A percentile compares a stretch with the other conserved stretches of the same genome.
Conservation (phyloP, 2,329 filamentous ascomycete species). For the Arthrobotrys entomopaga region DNA sequence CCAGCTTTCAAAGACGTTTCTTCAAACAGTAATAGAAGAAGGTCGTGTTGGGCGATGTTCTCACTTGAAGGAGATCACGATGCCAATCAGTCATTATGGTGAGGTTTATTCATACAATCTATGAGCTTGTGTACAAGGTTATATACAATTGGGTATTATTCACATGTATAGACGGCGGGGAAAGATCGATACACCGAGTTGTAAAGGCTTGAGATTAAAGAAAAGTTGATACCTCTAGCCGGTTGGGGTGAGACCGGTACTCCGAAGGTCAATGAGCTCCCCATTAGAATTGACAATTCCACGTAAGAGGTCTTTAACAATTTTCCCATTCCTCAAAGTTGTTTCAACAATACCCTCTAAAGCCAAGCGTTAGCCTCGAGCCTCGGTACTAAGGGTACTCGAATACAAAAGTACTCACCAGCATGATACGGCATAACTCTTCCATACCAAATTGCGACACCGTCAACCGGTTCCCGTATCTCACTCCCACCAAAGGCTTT, state of each 20-base stretch:
- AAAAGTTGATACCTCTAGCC: background rate
- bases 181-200: too few species aligned
- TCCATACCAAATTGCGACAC: slow-evolving; percentile 83
- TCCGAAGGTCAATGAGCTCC: slow-evolving; percentile 58
- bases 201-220: too few species aligned
- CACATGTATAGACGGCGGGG: too few species aligned
- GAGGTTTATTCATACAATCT: too few species aligned
- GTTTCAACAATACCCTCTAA: slow-evolving; percentile 74
- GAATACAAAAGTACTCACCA: slow-evolving; percentile 58
- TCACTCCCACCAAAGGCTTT: slow-evolving; percentile 66
- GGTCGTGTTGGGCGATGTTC: too few species aligned
- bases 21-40: too few species aligned
- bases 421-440: slow-evolving; percentile 79
- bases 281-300: slow-evolving; percentile 72
- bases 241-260: background rate
- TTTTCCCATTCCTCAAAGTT: slow-evolving; percentile 73
- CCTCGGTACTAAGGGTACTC: background rate
- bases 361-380: background rate
- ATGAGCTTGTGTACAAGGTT: too few species aligned
- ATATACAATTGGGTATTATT: too few species aligned
- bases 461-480: slow-evolving; percentile 62
- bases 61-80: too few species aligned
- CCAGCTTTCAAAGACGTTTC: too few species aligned
- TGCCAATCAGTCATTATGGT: too few species aligned
- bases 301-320: slow-evolving; percentile 77